Conservation (phyloP, 805 yeast species). For the Maudiozyma barnettii region DNA sequence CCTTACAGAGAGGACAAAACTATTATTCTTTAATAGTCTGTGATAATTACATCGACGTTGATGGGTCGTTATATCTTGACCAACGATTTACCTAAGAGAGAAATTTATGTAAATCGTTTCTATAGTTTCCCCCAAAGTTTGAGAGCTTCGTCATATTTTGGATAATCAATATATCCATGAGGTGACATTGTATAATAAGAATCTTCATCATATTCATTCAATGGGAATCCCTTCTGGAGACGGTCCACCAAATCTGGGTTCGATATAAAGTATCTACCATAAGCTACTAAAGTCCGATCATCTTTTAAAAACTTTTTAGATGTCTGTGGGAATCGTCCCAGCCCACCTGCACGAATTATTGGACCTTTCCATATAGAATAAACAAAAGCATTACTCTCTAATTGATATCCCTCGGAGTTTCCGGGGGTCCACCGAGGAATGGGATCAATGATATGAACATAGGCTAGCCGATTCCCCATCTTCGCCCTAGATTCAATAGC, state of each 20-base stretch:
- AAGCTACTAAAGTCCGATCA: slow-evolving; percentile 35
- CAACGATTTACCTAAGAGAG: too few species aligned
- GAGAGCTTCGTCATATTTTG: background rate
- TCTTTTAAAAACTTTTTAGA: slow-evolving; percentile 28
- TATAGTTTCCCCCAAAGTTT: background rate
- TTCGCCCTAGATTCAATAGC: slow-evolving; percentile 32
- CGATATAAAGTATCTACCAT: slow-evolving; percentile 41
- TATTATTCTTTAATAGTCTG: too few species aligned
- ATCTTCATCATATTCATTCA: slow-evolving; percentile 38
- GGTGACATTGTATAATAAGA: slow-evolving; percentile 36
- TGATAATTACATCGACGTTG: too few species aligned
- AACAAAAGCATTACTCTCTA: slow-evolving; percentile 31
- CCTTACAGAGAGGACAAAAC: too few species aligned
- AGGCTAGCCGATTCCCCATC: slow-evolving; percentile 32
- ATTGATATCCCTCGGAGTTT: slow-evolving; percentile 17
- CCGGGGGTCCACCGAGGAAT: slow-evolving; percentile 23
- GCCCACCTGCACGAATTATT: slow-evolving; percentile 34
- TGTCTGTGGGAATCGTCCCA: slow-evolving; percentile 20
- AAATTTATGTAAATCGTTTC: too few species aligned
- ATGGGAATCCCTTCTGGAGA: slow-evolving; percentile 31
- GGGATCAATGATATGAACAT: slow-evolving; percentile 39
- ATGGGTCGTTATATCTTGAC: too few species aligned
- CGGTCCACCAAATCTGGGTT: slow-evolving; percentile 46
- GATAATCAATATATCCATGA: slow-evolving; percentile 36
- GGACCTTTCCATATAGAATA: slow-evolving; percentile 38